These are phyloP conservation scores for Leucaena leucocephala DNA, from an alignment of 306 rosid species.

Conservation along the genomic window DNA sequence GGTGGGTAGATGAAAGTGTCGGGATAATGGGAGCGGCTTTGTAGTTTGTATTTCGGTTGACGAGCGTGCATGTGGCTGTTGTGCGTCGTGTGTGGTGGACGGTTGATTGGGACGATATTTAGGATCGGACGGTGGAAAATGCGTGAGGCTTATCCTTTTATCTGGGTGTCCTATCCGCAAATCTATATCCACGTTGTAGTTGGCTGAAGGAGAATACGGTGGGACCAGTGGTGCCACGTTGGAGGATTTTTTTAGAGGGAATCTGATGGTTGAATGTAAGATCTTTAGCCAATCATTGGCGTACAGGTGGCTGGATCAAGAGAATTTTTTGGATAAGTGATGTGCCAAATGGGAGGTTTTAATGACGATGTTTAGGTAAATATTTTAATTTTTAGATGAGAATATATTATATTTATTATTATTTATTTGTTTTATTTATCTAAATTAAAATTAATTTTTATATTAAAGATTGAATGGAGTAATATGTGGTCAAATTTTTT, in stretches of 20 bases:
- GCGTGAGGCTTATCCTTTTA: constrained; percentile 74
- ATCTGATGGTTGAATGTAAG: background rate
- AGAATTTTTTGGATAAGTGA: background rate
- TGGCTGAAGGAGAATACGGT: constrained; percentile 57
- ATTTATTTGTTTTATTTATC: too few relatives aligned
- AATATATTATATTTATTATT: too few relatives aligned
- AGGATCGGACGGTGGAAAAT: constrained; percentile 49
- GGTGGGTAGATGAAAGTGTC: constrained; percentile 26
- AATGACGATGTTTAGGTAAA: too few relatives aligned
- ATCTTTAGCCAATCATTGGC: constrained; percentile 43
- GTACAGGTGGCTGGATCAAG: constrained; percentile 49
- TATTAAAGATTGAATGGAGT: too few relatives aligned
- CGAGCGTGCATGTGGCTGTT: constrained; percentile 60
- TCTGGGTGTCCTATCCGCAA: constrained; percentile 58
- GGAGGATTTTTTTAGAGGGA: constrained; percentile 1
- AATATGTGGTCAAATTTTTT: too few relatives aligned
- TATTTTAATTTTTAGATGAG: too few relatives aligned
- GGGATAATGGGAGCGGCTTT: constrained; percentile 40
- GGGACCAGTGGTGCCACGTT: constrained; percentile 45
- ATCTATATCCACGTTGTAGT: constrained; percentile 55
- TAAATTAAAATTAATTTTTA: too few relatives aligned
- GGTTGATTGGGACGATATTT: constrained; percentile 58
- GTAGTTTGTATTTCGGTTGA: constrained; percentile 51
- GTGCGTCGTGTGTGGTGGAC: constrained; percentile 32
- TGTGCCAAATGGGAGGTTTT: background rate